Evolutionary conservation across 108 stramenopile species (phyloP), one percentile per base, ranked within the genome.

Genomic region (Skeletonema potamos): DNA sequence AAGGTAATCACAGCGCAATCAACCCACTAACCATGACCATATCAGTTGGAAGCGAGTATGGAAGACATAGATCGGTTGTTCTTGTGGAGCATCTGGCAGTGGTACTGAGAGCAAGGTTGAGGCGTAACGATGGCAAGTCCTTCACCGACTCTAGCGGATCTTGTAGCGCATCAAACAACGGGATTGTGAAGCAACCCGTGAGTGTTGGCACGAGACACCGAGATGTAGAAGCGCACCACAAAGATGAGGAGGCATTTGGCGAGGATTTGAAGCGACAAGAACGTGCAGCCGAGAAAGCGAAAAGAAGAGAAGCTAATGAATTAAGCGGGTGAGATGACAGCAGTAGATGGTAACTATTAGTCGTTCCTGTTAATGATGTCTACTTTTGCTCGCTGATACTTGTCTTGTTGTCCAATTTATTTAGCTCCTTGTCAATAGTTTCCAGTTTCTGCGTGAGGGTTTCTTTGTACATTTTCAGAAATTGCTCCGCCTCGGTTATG

Each of bases 21-120:
- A 79, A 68, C 3, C 91, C 91, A 17, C 59, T 94, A 11, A 74
- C 82, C 56, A 89, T 94, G 89, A 85, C 76, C 9, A 82, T 94
- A 9, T 81, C 77, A 15, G 68, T 94, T 24, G 93, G 88, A 4
- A 85, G 83, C 41, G 86, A 90, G 51, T 73, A 72, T 63, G 93
- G 93, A 5, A 69, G 86, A n/a, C 93, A 94, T 64, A 72, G 93
- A 66, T 73, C 86, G 8, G 93, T 94, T n/a, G 87, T 90, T 6
- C 69, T 85, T 29, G 80, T 74, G 26, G 80, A 81, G 48, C 80
- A 81, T 56, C 48, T 81, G 33, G 80, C 73, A n/a, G 68, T 74
- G 30, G 46, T 81, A 41, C 10, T 81, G 54, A 58, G 73, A 20
- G 68, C 80, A 27, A 59, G 80, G 39, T 57, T 81, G 54, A 54